Base-by-base conservation (phyloP, 2,329 filamentous ascomycete genomes). In the Epichloe amarillans region DNA sequence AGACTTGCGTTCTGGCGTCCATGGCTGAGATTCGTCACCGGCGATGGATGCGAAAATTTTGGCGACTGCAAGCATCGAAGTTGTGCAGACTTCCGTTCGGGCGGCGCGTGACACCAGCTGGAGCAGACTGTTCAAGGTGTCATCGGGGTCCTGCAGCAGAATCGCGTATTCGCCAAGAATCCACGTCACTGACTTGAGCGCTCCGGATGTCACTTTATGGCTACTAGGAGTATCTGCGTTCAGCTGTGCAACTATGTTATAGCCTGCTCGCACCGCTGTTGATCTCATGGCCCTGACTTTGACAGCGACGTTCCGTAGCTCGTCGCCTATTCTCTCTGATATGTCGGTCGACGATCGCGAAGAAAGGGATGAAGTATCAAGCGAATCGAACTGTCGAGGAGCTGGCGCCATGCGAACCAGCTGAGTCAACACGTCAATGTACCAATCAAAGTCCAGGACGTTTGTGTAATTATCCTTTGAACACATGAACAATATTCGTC, bases 391-490 rank as follows among this genome's bases (percentile, higher is more conserved):
- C 7, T 62, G 61, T 39, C 70, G 68, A 45, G 75, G 69, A n/a
- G 71, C 58, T 0, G 72, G 85, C 19, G 83, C 73, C 68, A 87
- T 75, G 62, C 84, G 82, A 40, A 96, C 81, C 14, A 98, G 76
- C 62, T 95, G 88, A 5, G 88, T 84, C 33, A 98, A 71, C 30
- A 95, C 80, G 57, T 93, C 87, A 57, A 97, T 85, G 65, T 97
- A 97, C 93, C 93, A 98, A 58, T 96, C 91, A 64, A 98, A 98
- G 63, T 98, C 91, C 49, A 77, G 72, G 46, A 98, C 74, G 61
- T 89, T 88, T 39, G 79, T 77, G 64, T 97, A 98, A 54, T 89
- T 95, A 56, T 90, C 85, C 56, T 83, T 82, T 8, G 88, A 87
- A 65, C 91, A 97, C 81, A 98, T 95, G 54, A 83, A 81, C 11